Conservation (phyloP, 192 early-diverging fungal genomes). For the Lobosporangium transversale region DNA sequence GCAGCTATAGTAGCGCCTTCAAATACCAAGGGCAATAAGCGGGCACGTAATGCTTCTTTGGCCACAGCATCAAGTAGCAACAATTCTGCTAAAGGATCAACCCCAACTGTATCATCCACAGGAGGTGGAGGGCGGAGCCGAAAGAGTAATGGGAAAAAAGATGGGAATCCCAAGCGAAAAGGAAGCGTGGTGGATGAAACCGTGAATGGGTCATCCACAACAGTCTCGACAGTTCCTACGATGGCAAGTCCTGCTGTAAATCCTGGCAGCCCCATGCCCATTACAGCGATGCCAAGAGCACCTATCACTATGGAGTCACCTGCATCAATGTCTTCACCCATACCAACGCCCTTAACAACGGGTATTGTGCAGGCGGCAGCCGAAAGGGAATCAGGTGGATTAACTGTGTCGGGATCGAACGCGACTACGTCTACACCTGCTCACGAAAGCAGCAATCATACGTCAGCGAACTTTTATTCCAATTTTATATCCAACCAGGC, state of each 20-base stretch:
- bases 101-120: no score
- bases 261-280: no score
- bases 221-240: no score
- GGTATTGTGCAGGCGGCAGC: background rate
- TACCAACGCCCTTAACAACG: background rate
- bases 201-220: background rate
- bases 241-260: no score
- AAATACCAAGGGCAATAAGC: background rate
- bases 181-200: conserved; percentile 7
- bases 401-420: no score
- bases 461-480: conserved; percentile 7
- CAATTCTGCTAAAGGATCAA: no score
- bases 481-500: background rate
- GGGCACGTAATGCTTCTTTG: conserved; percentile 4
- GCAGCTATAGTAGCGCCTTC: background rate
- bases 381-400: background rate
- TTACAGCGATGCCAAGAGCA: no score
- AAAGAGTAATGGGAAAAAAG: conserved; percentile 8
- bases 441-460: background rate
- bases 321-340: conserved; percentile 7
- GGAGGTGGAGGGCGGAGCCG: conserved; percentile 14
- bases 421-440: no score
- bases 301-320: conserved; percentile 5
- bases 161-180: conserved; percentile 4
- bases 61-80: background rate